Percentiles rank a stretch among this genome's conserved stretches.
phyloP scores from a whole-genome alignment of 148 eudicot species.

The Nepenthes gracilis region DNA sequence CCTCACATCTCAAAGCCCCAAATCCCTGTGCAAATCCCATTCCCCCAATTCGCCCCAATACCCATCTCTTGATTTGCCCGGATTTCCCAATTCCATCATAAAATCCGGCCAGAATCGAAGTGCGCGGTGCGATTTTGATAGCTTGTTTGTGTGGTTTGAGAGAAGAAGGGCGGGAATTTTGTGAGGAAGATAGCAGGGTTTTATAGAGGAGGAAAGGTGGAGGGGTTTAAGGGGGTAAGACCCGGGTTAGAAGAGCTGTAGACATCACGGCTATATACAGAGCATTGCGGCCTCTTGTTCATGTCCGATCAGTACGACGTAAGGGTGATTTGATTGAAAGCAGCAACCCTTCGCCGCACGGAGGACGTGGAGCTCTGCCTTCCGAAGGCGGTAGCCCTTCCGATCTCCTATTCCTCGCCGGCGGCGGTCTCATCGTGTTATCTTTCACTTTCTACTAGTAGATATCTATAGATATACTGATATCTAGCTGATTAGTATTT shows the following conservation, averaged over 20 bases:
- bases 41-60: too few species aligned
- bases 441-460: background rate
- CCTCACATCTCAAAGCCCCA: too few species aligned
- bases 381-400: slow-evolving; percentile 96
- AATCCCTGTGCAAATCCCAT: too few species aligned
- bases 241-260: slow-evolving; percentile 35
- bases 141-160: background rate
- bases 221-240: slow-evolving; percentile 17
- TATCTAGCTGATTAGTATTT: background rate
- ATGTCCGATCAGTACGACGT: slow-evolving; percentile 34
- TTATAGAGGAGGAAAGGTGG: background rate
- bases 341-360: slow-evolving; percentile 60
- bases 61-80: background rate
- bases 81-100: too few species aligned
- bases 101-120: too few species aligned
- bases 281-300: slow-evolving; percentile 20
- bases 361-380: slow-evolving; percentile 92
- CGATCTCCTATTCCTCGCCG: slow-evolving; percentile 93
- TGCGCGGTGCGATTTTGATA: too few species aligned
- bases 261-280: slow-evolving; percentile 76
- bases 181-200: background rate
- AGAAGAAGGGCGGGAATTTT: background rate
- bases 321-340: slow-evolving; percentile 18
- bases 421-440: slow-evolving; percentile 18
- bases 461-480: background rate